Base-by-base conservation (phyloP, 495 filamentous ascomycete species). In the Aspergillus conjunctus region DNA sequence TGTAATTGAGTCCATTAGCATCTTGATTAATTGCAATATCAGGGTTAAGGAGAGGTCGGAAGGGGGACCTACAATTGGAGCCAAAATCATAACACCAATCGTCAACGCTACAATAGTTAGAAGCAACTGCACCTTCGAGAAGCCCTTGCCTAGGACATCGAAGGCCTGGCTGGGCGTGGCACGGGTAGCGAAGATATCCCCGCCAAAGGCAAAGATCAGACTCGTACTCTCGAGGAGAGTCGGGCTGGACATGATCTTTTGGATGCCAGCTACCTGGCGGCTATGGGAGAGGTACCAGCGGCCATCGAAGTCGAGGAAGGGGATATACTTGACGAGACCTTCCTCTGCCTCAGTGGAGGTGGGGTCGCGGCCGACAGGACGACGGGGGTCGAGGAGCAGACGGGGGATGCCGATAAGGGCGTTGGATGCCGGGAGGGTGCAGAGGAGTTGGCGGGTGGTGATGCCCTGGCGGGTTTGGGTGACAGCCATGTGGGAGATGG, bases 401-500 rank as follows among this genome's bases (percentile, higher is more conserved):
- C 90, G 87, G 15, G 94, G 93, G 55, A 98, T 89, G 26, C 84
- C 87, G 54, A 92, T 76, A 58, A 98, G 86, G 33, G 88, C 77
- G 68, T 90, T 86, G 3, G 85, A 80, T 34, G 81, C 78, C 8
- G 91, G 85, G 9, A 96, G 79, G 43, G 87, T 85, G 52, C 88
- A 92, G 33, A 98, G 83, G 6, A 98, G 79, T 59, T 92, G 87
- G 18, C 90, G 87, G 22, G 85, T 86, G 5, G 91, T 94, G 74
- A 98, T 97, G 15, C 94, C 93, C 77, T 98, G 94, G 34, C 89
- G 85, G 7, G 94, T 98, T 69, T 91, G 85, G 8, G 93, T 95
- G 18, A 95, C 89, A 6, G 88, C 81, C 71, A 98, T 86, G 51
- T 89, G 83, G 31, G 87, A 85, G 61, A 98, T 85, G 30, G 88